These are phyloP conservation scores for Malus orientalis DNA, from an alignment of 306 rosid species.

Conservation along the genomic window DNA sequence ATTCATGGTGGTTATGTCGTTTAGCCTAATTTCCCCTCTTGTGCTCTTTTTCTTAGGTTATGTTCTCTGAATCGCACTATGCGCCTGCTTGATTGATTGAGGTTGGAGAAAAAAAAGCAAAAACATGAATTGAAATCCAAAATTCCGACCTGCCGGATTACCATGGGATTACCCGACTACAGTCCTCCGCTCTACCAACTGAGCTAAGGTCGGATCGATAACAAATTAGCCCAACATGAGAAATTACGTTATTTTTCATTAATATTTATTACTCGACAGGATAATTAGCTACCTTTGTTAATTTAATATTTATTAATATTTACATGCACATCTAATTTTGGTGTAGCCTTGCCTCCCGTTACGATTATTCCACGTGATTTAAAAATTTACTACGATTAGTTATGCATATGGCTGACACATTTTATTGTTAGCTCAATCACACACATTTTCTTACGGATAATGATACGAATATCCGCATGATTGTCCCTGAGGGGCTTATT, in stretches of 20 bases:
- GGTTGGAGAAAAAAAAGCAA: background rate
- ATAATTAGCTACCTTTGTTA: background rate
- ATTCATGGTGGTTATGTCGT: background rate
- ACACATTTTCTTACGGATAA: no score
- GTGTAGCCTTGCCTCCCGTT: background rate
- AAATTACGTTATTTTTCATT: no score
- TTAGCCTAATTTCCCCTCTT: background rate
- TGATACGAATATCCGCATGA: no score
- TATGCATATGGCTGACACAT: background rate
- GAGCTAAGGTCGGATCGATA: background rate
- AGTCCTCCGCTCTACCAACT: background rate
- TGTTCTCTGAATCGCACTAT: background rate
- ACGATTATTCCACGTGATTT: background rate
- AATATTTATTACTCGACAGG: no score
- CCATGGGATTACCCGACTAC: background rate
- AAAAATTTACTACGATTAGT: no score
- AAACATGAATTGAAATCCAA: background rate
- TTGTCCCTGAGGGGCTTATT: no score
- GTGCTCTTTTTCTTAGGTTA: background rate
- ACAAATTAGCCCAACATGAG: background rate
- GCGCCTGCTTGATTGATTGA: background rate
- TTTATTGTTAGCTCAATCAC: no score
- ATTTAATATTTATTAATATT: no score
- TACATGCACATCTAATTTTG: no score
- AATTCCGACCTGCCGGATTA: background rate